phyloP scores from a whole-genome alignment of 2,329 filamentous ascomycete genomes.

The Fusarium pseudocircinatum region DNA sequence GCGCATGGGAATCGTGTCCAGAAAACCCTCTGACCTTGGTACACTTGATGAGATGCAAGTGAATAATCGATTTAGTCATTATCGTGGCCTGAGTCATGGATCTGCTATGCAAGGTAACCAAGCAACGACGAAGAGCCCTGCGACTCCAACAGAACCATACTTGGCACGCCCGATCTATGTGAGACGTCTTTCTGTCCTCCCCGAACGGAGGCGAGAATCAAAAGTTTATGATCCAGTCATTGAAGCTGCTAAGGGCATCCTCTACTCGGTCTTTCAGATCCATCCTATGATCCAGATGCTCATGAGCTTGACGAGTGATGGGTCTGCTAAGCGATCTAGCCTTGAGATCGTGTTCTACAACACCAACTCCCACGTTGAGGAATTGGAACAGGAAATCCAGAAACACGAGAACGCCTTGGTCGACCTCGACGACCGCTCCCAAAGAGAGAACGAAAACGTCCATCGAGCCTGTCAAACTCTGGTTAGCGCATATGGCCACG shows the following conservation, averaged over 20 bases:
- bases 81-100: conserved; percentile 73
- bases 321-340: conserved; percentile 68
- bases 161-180: conserved; percentile 70
- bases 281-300: conserved; percentile 75
- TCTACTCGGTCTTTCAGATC: conserved; percentile 74
- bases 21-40: conserved; percentile 67
- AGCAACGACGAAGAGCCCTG: conserved; percentile 61
- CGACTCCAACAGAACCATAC: conserved; percentile 66
- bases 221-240: conserved; percentile 68
- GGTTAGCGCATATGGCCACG: conserved; percentile 72
- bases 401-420: conserved; percentile 62
- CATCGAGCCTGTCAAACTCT: conserved; percentile 71
- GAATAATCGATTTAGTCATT: conserved; percentile 74
- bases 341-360: conserved; percentile 75
- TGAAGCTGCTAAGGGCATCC: conserved; percentile 72
- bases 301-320: conserved; percentile 69
- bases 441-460: conserved; percentile 70
- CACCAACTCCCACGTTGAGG: conserved; percentile 72
- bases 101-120: conserved; percentile 70
- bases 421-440: conserved; percentile 59
- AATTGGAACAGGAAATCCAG: conserved; percentile 72
- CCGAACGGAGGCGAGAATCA: conserved; percentile 70
- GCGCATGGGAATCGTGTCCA: conserved; percentile 72
- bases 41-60: conserved; percentile 70
- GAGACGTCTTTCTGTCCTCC: conserved; percentile 69